Percentiles rank a stretch among this genome's conserved stretches.
These are phyloP conservation scores for Nitzschia palea DNA, from an alignment of 108 stramenopile species.

Conservation along the genomic window DNA sequence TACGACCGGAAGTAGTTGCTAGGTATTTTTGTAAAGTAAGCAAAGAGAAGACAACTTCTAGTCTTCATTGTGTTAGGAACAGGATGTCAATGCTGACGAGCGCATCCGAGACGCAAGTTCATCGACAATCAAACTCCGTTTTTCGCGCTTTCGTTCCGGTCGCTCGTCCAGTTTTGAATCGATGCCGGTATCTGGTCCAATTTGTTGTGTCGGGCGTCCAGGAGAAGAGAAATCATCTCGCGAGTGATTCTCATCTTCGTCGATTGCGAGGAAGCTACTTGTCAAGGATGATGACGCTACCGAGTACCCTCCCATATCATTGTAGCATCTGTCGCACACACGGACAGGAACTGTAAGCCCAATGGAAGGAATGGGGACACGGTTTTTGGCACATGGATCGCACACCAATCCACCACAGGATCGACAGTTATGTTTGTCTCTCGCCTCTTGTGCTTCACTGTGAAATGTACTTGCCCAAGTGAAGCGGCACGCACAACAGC, in stretches of 20 bases:
- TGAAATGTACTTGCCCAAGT: constrained; percentile 94
- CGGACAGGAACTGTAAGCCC: constrained; percentile 83
- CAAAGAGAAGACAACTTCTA: too few relatives aligned
- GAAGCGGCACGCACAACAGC: constrained; percentile 88
- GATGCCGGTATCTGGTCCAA: background rate
- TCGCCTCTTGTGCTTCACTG: constrained; percentile 86
- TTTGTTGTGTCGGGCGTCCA: background rate
- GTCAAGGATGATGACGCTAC: constrained; percentile 19
- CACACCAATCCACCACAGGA: constrained; percentile 94
- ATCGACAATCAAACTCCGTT: constrained; percentile 70
- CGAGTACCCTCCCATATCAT: constrained; percentile 64
- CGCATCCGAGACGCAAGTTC: constrained; percentile 63
- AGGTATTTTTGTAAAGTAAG: too few relatives aligned
- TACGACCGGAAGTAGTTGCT: too few relatives aligned
- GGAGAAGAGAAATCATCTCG: background rate
- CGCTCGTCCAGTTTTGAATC: background rate
- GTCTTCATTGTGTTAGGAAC: too few relatives aligned
- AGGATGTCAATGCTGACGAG: constrained; percentile 23
- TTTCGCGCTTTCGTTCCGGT: constrained; percentile 42
- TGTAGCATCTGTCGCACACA: constrained; percentile 96
- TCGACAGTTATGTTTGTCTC: constrained; percentile 96
- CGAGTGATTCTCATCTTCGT: constrained; percentile 3
- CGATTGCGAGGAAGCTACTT: constrained; percentile 24
- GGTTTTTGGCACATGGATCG: constrained; percentile 89
- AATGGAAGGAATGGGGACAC: constrained; percentile 81